These are phyloP conservation scores for Leucosporidium scottii DNA, from an alignment of 768 basidiomycete genomes.

Conservation along the genomic window DNA sequence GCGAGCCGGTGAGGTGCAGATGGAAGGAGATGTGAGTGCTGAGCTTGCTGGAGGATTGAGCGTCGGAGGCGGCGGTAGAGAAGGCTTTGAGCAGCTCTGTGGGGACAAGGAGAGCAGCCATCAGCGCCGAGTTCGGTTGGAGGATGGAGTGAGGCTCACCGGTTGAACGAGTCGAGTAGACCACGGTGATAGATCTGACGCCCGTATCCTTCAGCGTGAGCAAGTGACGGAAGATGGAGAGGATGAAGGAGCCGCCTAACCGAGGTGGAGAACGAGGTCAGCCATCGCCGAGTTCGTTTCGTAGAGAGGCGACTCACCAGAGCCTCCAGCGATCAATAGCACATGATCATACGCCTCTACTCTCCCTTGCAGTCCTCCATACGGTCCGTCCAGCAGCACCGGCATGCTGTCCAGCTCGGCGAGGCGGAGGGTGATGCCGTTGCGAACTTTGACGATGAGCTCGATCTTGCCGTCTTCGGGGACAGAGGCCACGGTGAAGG, in stretches of 20 bases:
- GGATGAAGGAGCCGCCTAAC: not conserved
- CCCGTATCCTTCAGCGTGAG: not conserved
- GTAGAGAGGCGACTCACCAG: not conserved
- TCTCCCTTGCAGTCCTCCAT: slow-evolving; percentile 15
- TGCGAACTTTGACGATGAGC: slow-evolving; percentile 8
- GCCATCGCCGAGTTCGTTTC: not conserved
- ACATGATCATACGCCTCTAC: slow-evolving; percentile 16
- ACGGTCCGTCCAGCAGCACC: slow-evolving; percentile 32
- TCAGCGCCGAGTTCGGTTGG: not conserved
- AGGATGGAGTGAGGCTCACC: not conserved
- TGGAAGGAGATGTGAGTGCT: not conserved
- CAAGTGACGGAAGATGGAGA: not conserved
- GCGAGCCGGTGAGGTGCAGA: not conserved
- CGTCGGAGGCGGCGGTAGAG: not conserved
- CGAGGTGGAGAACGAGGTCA: not conserved
- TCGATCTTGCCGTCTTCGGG: slow-evolving; percentile 8
- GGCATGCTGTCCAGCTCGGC: not conserved
- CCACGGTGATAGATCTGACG: not conserved
- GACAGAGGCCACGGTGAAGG: slow-evolving; percentile 27
- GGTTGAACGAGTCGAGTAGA: not conserved
- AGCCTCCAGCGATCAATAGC: not conserved
- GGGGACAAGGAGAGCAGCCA: not conserved
- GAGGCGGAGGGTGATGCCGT: not conserved
- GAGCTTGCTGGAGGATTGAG: too few relatives aligned
- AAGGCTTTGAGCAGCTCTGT: not conserved